phyloP scores from a whole-genome alignment of 2,329 filamentous ascomycete genomes.

The Colletotrichum cuscutae region DNA sequence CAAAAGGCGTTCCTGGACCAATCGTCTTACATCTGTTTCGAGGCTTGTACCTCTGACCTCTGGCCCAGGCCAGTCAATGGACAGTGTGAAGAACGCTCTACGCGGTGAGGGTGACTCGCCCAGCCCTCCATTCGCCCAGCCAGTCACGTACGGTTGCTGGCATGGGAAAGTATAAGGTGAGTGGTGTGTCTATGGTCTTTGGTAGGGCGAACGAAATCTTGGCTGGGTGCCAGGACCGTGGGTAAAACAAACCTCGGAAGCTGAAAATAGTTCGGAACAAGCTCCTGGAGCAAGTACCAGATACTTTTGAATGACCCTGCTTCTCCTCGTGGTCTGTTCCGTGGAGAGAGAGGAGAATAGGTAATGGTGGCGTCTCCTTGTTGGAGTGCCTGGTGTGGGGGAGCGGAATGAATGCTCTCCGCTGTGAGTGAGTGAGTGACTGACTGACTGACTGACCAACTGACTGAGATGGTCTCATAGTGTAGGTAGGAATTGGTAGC shows the following conservation, averaged over 20 bases:
- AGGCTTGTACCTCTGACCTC: slow-evolving; percentile 33
- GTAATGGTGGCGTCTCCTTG: neutral
- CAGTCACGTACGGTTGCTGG: neutral
- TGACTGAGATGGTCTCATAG: neutral
- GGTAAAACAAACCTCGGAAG: slow-evolving; percentile 32
- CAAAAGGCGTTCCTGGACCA: slow-evolving; percentile 35
- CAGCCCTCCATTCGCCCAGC: neutral
- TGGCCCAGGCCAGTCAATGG: slow-evolving; percentile 23
- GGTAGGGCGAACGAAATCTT: slow-evolving; percentile 6
- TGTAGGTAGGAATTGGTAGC: neutral
- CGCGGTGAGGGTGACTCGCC: neutral
- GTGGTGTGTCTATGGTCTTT: neutral
- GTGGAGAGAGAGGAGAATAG: neutral
- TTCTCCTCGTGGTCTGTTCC: slow-evolving; percentile 1
- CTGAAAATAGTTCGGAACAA: slow-evolving; percentile 13
- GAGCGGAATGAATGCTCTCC: slow-evolving; percentile 13
- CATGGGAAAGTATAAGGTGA: neutral
- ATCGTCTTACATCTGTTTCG: slow-evolving; percentile 35
- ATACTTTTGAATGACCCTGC: slow-evolving; percentile 8
- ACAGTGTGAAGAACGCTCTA: slow-evolving; percentile 22
- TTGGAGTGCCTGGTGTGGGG: neutral
- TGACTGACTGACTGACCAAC: neutral
- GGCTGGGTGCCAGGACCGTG: slow-evolving; percentile 14
- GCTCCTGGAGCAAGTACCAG: slow-evolving; percentile 17
- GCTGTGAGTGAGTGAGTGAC: neutral